Conservation (phyloP, 2,329 filamentous ascomycete genomes). For the Sporothrix brasiliensis region DNA sequence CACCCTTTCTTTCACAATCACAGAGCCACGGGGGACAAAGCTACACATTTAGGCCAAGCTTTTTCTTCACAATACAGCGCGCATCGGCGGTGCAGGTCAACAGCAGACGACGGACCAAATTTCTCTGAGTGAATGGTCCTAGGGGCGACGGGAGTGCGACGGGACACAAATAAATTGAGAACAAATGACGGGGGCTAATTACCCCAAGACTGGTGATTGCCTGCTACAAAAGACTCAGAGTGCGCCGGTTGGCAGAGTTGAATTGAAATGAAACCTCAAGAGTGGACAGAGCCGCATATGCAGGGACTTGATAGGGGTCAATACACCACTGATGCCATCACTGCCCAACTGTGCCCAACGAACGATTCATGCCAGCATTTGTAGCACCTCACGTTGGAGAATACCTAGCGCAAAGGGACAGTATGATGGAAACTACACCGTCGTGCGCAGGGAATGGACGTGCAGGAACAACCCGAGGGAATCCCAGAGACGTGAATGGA, state of each 20-base stretch:
- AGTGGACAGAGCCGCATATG: conserved; percentile 2
- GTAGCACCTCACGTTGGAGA: neutral
- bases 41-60: too few relatives aligned
- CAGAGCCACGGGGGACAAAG: too few relatives aligned
- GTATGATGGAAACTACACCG: conserved; percentile 18
- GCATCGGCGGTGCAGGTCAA: neutral
- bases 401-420: neutral
- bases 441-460: neutral
- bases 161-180: too few relatives aligned
- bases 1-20: neutral
- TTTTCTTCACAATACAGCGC: neutral
- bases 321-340: neutral
- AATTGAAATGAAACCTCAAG: too few relatives aligned
- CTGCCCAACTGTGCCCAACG: conserved; percentile 15
- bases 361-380: neutral
- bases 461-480: neutral
- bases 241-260: too few relatives aligned
- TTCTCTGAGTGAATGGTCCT: too few relatives aligned
- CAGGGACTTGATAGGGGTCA: neutral
- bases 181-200: too few relatives aligned
- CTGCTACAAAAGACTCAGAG: too few relatives aligned
- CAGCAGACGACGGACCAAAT: neutral
- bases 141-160: too few relatives aligned
- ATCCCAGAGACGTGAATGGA: neutral
- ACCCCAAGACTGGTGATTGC: too few relatives aligned